Conservation (phyloP, 2,329 filamentous ascomycete genomes). For the Parastagonospora nodorum region DNA sequence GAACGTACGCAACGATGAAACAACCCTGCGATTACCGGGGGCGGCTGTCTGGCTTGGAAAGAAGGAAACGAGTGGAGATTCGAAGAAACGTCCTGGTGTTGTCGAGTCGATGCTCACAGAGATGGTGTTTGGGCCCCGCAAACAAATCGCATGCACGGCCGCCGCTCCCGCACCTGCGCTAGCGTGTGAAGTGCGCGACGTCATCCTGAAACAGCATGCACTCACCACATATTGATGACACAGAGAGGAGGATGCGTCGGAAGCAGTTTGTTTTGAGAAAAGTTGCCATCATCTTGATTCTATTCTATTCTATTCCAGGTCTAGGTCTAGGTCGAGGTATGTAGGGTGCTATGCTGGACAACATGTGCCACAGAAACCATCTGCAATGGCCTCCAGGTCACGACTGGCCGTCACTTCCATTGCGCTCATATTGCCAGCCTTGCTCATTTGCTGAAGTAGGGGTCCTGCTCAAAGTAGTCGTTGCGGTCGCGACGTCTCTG, state of each 20-base stretch:
- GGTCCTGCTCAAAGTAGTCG: constrained; percentile 39
- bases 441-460: constrained; percentile 30
- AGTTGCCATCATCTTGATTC: constrained; percentile 12
- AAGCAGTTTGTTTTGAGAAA: background rate
- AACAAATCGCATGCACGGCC: constrained; percentile 22
- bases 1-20: constrained; percentile 4
- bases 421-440: background rate
- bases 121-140: constrained; percentile 30
- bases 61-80: constrained; percentile 4
- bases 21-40: constrained; percentile 6
- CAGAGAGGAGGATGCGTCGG: background rate
- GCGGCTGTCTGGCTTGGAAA: background rate
- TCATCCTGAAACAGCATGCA: background rate
- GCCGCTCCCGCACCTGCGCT: constrained; percentile 14
- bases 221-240: background rate
- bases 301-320: too few species aligned
- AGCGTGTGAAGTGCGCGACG: constrained; percentile 11
- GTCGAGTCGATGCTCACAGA: constrained; percentile 7
- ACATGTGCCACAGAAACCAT: constrained; percentile 6
- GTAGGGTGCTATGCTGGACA: constrained; percentile 8
- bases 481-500: constrained; percentile 24
- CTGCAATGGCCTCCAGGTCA: background rate
- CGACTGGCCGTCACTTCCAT: background rate
- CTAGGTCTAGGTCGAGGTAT: constrained; percentile 25
- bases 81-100: constrained; percentile 4